Evolutionary conservation across 1,284 basidiomycete species (phyloP).

Genomic region (Fistulina hepatica): DNA sequence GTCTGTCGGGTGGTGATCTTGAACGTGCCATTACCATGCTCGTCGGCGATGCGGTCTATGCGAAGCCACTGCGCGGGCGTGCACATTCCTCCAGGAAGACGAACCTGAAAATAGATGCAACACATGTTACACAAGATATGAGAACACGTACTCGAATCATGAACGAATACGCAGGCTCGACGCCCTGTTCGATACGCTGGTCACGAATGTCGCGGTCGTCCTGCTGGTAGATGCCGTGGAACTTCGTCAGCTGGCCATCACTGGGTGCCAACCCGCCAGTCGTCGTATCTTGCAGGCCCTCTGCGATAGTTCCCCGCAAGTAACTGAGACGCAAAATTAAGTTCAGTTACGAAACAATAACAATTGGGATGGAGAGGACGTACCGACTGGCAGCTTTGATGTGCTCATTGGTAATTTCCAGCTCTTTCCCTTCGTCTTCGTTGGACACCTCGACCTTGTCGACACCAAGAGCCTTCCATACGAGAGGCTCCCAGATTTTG

Average conservation of each 20-base stretch:
- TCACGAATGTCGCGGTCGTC: constrained; percentile 98
- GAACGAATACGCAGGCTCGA: constrained; percentile 95
- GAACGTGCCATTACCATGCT: constrained; percentile 90
- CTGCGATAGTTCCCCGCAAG: constrained; percentile 89
- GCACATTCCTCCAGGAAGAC: constrained; percentile 94
- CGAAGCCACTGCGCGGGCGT: constrained; percentile 87
- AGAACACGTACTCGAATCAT: constrained; percentile 99
- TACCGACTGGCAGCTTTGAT: constrained; percentile 96
- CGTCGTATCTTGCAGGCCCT: constrained; percentile 79
- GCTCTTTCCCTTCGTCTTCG: constrained; percentile 95
- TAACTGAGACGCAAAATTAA: constrained; percentile 37
- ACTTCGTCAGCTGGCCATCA: constrained; percentile 95
- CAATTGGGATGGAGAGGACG: too few relatives aligned
- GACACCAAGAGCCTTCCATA: constrained; percentile 95
- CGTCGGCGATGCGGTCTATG: constrained; percentile 93
- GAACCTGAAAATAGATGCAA: too few relatives aligned
- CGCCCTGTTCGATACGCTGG: constrained; percentile 85
- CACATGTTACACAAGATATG: too few relatives aligned
- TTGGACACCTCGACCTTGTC: constrained; percentile 79
- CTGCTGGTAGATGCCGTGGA: constrained; percentile 96
- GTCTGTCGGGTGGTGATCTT: constrained; percentile 98
- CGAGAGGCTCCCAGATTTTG: constrained; percentile 83
- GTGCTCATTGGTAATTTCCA: constrained; percentile 98
- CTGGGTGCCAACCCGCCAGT: constrained; percentile 86
- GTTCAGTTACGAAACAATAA: too few relatives aligned